Evolutionary conservation across 1,284 basidiomycete genomes (phyloP), one percentile per base, ranked within the genome.

Genomic region (Vanrija sp.): DNA sequence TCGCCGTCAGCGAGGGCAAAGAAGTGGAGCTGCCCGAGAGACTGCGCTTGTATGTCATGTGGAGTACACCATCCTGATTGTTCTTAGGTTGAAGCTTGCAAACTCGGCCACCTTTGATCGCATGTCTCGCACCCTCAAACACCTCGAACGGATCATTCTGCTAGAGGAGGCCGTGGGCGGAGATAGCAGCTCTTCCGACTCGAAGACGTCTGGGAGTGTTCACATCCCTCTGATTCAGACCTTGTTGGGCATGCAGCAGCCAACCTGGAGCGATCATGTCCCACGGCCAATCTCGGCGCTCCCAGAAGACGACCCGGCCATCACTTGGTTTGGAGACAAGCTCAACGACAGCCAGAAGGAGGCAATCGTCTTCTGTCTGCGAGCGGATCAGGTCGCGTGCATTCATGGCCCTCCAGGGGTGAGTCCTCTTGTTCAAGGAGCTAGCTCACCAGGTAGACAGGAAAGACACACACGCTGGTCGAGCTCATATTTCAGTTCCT

Each of bases 401-500:
- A 93, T 98, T n/a, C 94, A 97, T 69, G 94, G 95, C 0, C 95
- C 95, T 6, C 94, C 95, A 57, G 94, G 82, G 1, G 91, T 89
- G 72, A 57, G 73, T 60, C 21, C 16, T 28, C 1, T 9, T 3
- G 43, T 10, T 1, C 19, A 12, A 10, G 9, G 5, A 29, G 16
- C 5, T 26, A 52, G 40, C 47, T 59, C 48, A 57, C 25, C 49
- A 44, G 16, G 0, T 46, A 62, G 58, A 93, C 91, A 0, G 92
- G 92, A 6, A 96, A 96, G 78, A 96, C 92, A 0, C 88, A 91
- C 64, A 94, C 92, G 0, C 80, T 96, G 10, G 86, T 95, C 39
- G 92, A 96, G 71, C 83, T 94, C 51, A 89, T 95, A 55, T 85
- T 88, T 29, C 92, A 96, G 68, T 77, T 92, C 12, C 85, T 89